Evolutionary conservation across 495 filamentous ascomycete species (phyloP).

Genomic region (Friedmanniomyces endolithicus): DNA sequence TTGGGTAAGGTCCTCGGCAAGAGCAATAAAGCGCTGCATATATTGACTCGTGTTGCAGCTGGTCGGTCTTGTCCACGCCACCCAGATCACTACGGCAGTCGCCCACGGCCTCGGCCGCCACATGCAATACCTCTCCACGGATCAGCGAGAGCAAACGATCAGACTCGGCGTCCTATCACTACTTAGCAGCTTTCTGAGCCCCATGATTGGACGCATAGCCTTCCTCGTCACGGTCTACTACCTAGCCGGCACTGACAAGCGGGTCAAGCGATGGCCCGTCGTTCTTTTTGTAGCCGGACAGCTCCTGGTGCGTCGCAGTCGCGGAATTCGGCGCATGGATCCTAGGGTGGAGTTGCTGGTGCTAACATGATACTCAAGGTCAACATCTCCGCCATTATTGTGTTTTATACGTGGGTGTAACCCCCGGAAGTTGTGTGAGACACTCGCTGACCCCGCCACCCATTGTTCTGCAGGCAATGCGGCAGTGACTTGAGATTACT

Average conservation of each 20-base stretch:
- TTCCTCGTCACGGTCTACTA: slow-evolving; percentile 17
- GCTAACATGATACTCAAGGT: not conserved
- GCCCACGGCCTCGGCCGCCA: slow-evolving; percentile 13
- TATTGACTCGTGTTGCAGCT: not conserved
- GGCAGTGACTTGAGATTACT: slow-evolving; percentile 8
- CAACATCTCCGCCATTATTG: slow-evolving; percentile 4
- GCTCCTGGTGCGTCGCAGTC: not conserved
- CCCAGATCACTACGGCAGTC: slow-evolving; percentile 1
- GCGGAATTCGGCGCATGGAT: too few relatives aligned
- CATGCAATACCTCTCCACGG: slow-evolving; percentile 3
- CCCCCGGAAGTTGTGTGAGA: too few relatives aligned
- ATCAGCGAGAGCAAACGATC: not conserved
- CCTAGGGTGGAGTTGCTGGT: too few relatives aligned
- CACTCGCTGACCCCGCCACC: not conserved
- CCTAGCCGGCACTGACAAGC: slow-evolving; percentile 14
- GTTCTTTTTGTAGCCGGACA: slow-evolving; percentile 6
- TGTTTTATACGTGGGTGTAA: too few relatives aligned
- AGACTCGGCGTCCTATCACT: slow-evolving; percentile 1
- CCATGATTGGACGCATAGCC: slow-evolving; percentile 13
- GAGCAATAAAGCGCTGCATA: too few relatives aligned
- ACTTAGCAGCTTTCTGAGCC: slow-evolving; percentile 4
- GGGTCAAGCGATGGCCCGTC: slow-evolving; percentile 12
- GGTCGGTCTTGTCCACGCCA: slow-evolving; percentile 5
- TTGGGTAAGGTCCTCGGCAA: not conserved
- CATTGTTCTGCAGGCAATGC: slow-evolving; percentile 11